Evolutionary conservation across 169 alveolate species (phyloP), one percentile per base, ranked within the genome.

Genomic region (Blepharisma undulans): DNA sequence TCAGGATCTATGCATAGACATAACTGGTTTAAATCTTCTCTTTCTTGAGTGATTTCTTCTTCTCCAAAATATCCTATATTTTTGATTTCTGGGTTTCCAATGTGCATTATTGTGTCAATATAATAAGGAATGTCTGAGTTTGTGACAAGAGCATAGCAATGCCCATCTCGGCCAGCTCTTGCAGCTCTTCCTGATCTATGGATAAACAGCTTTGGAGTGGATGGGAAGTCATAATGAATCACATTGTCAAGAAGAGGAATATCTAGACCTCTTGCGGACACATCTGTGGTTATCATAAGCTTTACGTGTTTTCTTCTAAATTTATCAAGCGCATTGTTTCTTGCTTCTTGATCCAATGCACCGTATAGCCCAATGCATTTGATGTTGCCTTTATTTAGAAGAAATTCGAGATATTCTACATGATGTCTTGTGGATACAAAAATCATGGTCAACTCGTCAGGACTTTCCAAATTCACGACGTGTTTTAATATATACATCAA

Each of bases 151-250:
- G 71, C 1, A 36, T 59, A 19, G 72, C 78, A 72, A 76, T 79
- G 61, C 66, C 86, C 33, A 48, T 96, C 91, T 19, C 77, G 80
- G 25, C 99, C 99, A 4, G 97, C 96, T 21, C 96, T 95, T 16
- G 99, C 99, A 12, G 99, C 99, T 90, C 99, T 98, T 33, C 99
- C 99, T 14, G 99, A 99, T 89, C 99, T 94, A 92, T 99, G 99
- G 32, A 99, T 98, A 94, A 99, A 99, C 90, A 98, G 98, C 91
- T 99, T 99, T 89, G 98, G 98, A 88, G 98, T 99, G 92, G 96
- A 96, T 22, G 99, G 99, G 99, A 99, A 97, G 94, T 99, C 99
- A 93, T 96, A 99, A 97, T 99, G 99, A 91, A 99, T 98, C 30
- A 99, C 92, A 25, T 76, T 30, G 8, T 76, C 82, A 4, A 96